Base-by-base conservation (phyloP, 1,139 yeast genomes). In the Pichia sp. region DNA sequence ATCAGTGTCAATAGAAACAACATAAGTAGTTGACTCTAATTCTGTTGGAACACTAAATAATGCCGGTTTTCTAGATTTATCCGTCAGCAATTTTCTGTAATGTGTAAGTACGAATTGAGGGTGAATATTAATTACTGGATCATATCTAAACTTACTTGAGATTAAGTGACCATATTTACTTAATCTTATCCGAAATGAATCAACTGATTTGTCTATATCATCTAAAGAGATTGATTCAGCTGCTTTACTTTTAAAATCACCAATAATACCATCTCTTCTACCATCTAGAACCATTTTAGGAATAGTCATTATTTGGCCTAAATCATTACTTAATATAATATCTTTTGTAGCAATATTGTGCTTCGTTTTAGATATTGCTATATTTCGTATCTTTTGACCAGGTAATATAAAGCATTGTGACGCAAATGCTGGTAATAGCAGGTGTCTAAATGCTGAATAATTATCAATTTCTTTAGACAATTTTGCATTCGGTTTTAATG, bases 271-370 rank as follows among this genome's bases (percentile, higher is more conserved):
- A 38, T 48, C 57, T 59, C 92, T 70, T 63, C 90, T 73, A 44
- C 86, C 77, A 58, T 74, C 81, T 45, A 83, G 61, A 5, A 82
- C 58, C 40, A 69, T 76, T 57, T 85, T 87, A 3, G 97, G 96
- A 13, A 90, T 60, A 44, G 78, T 77, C 2, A 82, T 68, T n/a
- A 92, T 64, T 57, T 80, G 82, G 3, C 94, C 92, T 45, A 71
- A 70, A 32, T 65, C 73, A 1, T 88, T 72, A 18, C 79, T 71
- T 1, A 80, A 69, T 22, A 92, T 56, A 1, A 92, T 65, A 22
- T 87, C 79, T 58, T 88, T 84, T 9, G 80, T 68, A 0, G 96
- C 77, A 42, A 92, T 82, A 29, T 95, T 96, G 59, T 74, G 79
- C 48, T 74, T 76, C 2, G 97, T 85, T 42, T 70, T 68, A 0